Conservation (phyloP, 768 basidiomycete genomes). For the Harrya chromipes region DNA sequence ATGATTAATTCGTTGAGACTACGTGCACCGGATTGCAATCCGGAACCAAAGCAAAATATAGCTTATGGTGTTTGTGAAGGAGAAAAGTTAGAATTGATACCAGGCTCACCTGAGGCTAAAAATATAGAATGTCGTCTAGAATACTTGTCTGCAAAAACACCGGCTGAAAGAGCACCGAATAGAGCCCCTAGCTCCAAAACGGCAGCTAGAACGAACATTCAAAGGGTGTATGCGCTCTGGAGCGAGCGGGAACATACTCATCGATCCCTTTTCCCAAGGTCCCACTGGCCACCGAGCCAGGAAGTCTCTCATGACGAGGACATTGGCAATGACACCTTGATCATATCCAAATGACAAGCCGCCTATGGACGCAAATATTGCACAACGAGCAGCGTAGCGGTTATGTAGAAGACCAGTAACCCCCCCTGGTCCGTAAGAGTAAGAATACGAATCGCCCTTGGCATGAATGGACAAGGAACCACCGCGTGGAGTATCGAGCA, state of each 20-base stretch:
- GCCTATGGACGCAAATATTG: constrained; percentile 73
- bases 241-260: constrained; percentile 51
- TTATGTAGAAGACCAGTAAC: constrained; percentile 62
- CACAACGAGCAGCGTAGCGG: constrained; percentile 62
- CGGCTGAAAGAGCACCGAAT: constrained; percentile 67
- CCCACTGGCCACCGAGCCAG: constrained; percentile 63
- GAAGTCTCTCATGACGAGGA: constrained; percentile 81
- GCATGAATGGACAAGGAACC: constrained; percentile 25
- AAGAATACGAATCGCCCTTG: constrained; percentile 46
- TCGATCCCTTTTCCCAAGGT: constrained; percentile 68
- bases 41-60: constrained; percentile 70
- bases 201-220: constrained; percentile 49
- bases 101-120: constrained; percentile 56
- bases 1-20: constrained; percentile 55
- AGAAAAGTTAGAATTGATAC: background rate
- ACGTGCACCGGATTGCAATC: constrained; percentile 61
- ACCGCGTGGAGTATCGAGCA: constrained; percentile 24
- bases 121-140: constrained; percentile 69
- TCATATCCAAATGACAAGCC: constrained; percentile 81
- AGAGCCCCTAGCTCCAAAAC: constrained; percentile 75
- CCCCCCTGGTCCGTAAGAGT: constrained; percentile 72
- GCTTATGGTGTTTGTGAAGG: constrained; percentile 35
- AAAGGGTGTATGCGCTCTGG: background rate
- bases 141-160: constrained; percentile 63
- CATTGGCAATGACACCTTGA: constrained; percentile 84